Evolutionary conservation across 345 rosid genomes (phyloP), one percentile per base, ranked within the genome.

Genomic region (Lagerstroemia speciosa): DNA sequence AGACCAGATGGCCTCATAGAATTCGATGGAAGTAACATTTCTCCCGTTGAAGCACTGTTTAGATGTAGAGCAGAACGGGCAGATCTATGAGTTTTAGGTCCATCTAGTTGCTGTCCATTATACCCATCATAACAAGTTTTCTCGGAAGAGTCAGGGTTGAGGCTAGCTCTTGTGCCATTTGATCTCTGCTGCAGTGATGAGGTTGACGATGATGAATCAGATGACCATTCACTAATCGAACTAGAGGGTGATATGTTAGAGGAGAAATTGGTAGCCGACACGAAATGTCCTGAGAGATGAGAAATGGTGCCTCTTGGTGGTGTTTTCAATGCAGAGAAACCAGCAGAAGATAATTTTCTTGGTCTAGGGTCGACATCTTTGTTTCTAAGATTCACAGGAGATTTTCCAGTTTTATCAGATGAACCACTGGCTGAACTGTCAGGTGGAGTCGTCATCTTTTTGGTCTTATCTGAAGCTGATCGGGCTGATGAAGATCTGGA

Each of bases 151-250:
- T 76, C 67, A 53, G 75, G 67, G 65, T 77, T 84, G 50, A 76
- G 46, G 76, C 88, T 81, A 75, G 80, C 65, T 68, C 83, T 80
- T 64, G 80, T 71, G 73, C 68, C 62, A 53, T 68, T 84, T 67
- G 79, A 76, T 75, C 75, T 78, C 78, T 75, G 88, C 62, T 73
- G 80, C 72, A 81, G 83, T 24, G 89, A 79, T 68, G 86, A 80
- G 74, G 80, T 80, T 52, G 91, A 83, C 36, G 89, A 78, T 2
- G 74, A 61, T 40, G 89, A 87, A 52, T 70, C 87, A 34, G 84
- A 80, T 65, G 98, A 88, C 93, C 87, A 80, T 78, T 94, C 97
- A 80, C 86, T 83, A 70, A 83, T 77, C 76, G 97, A 80, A 83
- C 91, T 92, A 70, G 89, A 75, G 68, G 89, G 82, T 69, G 89